These are phyloP conservation scores for Alternaria rosae DNA, from an alignment of 2,329 filamentous ascomycete species.

Conservation along the genomic window DNA sequence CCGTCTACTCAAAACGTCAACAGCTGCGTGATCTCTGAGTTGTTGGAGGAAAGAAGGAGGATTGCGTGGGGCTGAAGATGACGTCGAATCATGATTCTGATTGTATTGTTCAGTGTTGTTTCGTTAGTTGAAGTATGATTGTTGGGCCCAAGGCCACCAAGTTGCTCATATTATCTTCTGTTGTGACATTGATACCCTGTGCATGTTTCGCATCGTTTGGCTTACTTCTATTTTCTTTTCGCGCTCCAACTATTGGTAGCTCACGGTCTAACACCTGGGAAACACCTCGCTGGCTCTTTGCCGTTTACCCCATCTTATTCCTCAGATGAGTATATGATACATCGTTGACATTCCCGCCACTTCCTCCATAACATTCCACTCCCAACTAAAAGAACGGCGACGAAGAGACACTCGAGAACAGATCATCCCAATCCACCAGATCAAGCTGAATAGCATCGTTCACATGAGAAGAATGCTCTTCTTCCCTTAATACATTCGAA, in stretches of 20 bases:
- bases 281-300: no score
- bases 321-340: no score
- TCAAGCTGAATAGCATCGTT: neutral
- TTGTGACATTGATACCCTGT: no score
- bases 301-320: no score
- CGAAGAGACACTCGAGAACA: neutral
- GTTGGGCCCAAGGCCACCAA: slow-evolving; percentile 21
- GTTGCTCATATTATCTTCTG: neutral
- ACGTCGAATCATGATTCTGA: neutral
- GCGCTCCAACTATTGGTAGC: no score
- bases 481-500: neutral
- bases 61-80: neutral
- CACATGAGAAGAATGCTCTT: neutral
- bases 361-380: no score
- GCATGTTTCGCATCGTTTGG: no score
- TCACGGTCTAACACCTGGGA: no score
- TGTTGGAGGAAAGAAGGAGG: neutral
- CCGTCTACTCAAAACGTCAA: neutral
- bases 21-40: neutral
- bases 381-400: neutral
- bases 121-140: slow-evolving; percentile 8
- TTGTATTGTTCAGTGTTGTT: neutral
- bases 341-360: no score
- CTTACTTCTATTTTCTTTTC: no score
- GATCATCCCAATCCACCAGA: neutral